A percentile compares a stretch with the other conserved stretches of the same genome.
These are phyloP conservation scores for Pseudogymnoascus sp. DNA, from an alignment of 2,329 filamentous ascomycete species.

Conservation along the genomic window DNA sequence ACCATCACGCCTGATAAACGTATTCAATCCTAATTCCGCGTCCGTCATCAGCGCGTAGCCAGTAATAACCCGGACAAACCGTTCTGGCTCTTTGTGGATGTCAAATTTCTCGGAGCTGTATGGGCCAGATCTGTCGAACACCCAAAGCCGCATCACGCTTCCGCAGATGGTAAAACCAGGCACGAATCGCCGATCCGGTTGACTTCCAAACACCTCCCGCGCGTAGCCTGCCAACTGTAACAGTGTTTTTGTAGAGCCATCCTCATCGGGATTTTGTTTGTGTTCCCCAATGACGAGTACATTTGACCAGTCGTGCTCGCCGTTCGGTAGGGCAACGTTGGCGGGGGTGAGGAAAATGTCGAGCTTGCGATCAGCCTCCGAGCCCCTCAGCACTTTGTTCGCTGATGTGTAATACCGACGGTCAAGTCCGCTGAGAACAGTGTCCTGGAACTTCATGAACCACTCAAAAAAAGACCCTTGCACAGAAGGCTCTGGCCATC, in stretches of 20 bases:
- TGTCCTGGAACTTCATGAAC: constrained; percentile 22
- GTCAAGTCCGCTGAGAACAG: constrained; percentile 17
- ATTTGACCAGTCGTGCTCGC: constrained; percentile 20
- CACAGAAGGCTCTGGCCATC: constrained; percentile 20
- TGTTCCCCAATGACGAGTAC: constrained; percentile 21
- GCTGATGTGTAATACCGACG: constrained; percentile 22
- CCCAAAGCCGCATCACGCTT: constrained; percentile 27
- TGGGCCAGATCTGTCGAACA: constrained; percentile 29
- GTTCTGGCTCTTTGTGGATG: neutral
- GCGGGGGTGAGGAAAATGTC: constrained; percentile 20
- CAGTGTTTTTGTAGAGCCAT: constrained; percentile 20
- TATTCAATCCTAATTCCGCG: neutral
- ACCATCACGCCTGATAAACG: neutral
- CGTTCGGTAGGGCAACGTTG: constrained; percentile 15
- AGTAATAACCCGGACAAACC: neutral
- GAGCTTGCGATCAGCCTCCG: constrained; percentile 22
- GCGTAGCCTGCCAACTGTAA: constrained; percentile 23
- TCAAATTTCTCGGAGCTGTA: neutral
- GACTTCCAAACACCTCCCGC: constrained; percentile 25
- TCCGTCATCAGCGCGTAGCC: neutral
- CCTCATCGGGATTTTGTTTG: constrained; percentile 19
- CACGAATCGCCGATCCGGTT: constrained; percentile 28
- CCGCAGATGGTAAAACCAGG: constrained; percentile 25
- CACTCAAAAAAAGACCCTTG: constrained; percentile 21
- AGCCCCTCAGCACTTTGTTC: constrained; percentile 22